These are phyloP conservation scores for Chlorella sp. DNA, from an alignment of 139 green algal genomes.

Conservation along the genomic window DNA sequence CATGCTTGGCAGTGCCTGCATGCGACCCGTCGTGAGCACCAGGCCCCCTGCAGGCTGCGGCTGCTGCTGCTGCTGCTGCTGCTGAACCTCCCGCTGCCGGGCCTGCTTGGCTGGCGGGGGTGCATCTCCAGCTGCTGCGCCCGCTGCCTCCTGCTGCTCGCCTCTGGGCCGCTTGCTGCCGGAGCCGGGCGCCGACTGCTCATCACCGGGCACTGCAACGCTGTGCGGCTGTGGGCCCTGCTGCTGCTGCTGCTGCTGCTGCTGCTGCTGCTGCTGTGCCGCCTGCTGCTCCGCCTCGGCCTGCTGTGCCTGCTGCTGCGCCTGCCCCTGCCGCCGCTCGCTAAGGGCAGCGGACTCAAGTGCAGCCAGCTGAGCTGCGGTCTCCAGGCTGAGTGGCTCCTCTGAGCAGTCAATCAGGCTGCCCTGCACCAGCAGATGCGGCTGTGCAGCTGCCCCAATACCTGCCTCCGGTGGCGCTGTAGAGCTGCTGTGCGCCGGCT, in stretches of 20 bases:
- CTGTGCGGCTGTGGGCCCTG: no score
- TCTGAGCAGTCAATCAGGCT: not conserved
- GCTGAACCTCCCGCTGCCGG: not conserved
- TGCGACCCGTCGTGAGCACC: no score
- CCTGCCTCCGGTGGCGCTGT: not conserved
- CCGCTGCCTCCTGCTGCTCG: not conserved
- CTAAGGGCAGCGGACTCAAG: not conserved
- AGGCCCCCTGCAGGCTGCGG: not conserved
- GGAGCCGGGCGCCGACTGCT: not conserved
- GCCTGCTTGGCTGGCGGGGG: not conserved
- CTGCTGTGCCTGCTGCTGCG: not conserved
- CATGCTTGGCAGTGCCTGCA: no score
- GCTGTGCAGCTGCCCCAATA: not conserved
- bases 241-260: not conserved
- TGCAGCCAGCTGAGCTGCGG: not conserved
- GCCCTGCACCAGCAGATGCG: not conserved
- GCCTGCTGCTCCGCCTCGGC: not conserved
- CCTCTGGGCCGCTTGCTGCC: conserved; percentile 13
- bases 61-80: not conserved
- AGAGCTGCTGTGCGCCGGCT: not conserved
- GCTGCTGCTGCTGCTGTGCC: not conserved
- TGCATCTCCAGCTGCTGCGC: not conserved
- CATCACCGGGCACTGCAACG: not conserved
- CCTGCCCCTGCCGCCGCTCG: not conserved
- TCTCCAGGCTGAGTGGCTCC: conserved; percentile 7